Evolutionary conservation across 2,329 filamentous ascomycete genomes (phyloP).

Genomic region (Stromatinia cepivora): DNA sequence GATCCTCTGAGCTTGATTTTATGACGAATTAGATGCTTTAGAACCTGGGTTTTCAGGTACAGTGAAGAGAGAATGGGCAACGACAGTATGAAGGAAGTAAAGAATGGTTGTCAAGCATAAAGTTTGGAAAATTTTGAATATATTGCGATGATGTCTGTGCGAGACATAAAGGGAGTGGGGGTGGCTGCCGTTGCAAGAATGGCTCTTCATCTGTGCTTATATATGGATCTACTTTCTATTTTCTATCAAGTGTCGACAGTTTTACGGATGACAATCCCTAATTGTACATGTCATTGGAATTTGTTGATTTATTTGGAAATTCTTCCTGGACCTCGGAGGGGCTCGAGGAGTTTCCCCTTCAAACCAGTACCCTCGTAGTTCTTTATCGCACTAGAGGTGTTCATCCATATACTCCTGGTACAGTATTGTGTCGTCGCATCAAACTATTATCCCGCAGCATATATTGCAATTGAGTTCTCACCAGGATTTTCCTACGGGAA

Average conservation of each 20-base stretch:
- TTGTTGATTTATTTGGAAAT: not conserved
- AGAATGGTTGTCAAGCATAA: not conserved
- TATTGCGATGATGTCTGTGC: not conserved
- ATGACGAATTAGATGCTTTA: constrained; percentile 7
- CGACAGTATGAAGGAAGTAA: not conserved
- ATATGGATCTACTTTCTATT: not conserved
- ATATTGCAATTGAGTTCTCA: not conserved
- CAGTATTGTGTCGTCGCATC: not conserved
- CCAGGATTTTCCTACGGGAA: not conserved
- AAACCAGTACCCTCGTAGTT: not conserved
- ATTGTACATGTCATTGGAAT: not conserved
- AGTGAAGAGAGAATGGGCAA: not conserved
- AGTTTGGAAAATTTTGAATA: not conserved
- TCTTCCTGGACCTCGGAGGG: not conserved
- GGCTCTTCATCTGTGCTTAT: not conserved
- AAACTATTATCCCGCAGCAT: not conserved
- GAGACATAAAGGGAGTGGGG: not conserved
- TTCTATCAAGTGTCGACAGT: not conserved
- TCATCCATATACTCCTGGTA: not conserved
- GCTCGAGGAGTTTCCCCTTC: not conserved
- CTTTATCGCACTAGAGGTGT: not conserved
- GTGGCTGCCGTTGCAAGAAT: not conserved
- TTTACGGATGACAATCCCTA: not conserved
- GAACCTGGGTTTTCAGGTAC: not conserved
- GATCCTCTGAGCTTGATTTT: not conserved